phyloP scores from a whole-genome alignment of 75 land plant genomes.

The Gnetum montanum region DNA sequence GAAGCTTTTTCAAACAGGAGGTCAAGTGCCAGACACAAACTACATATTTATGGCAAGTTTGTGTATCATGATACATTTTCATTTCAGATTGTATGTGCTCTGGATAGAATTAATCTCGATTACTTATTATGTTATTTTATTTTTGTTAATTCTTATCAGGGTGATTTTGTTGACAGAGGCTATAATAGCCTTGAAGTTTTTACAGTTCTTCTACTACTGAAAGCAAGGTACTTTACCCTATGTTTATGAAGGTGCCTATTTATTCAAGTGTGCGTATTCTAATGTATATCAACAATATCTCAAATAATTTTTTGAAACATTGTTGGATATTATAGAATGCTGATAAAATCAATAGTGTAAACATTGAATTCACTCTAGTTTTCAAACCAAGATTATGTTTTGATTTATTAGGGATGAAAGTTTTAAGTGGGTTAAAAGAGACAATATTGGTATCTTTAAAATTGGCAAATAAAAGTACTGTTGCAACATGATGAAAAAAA shows the following conservation, averaged over 20 bases:
- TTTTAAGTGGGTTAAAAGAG: too few relatives aligned
- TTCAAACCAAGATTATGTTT: too few relatives aligned
- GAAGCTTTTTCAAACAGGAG: conserved; percentile 98
- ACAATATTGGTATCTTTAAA: too few relatives aligned
- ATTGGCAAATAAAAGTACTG: too few relatives aligned
- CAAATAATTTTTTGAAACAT: too few relatives aligned
- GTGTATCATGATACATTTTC: background rate
- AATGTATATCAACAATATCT: too few relatives aligned
- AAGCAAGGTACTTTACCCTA: conserved; percentile 68
- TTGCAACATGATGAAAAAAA: too few relatives aligned
- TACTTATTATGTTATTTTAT: background rate
- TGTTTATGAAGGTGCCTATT: background rate
- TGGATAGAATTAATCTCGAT: background rate
- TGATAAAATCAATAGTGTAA: too few relatives aligned
- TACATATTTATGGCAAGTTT: conserved; percentile 87
- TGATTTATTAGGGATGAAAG: too few relatives aligned
- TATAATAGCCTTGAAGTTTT: conserved; percentile 97
- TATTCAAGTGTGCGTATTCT: background rate
- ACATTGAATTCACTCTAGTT: too few relatives aligned
- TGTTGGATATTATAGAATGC: too few relatives aligned
- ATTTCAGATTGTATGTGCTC: background rate
- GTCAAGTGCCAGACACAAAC: conserved; percentile 93
- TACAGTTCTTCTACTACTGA: conserved; percentile 89
- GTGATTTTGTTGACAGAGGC: conserved; percentile 98
- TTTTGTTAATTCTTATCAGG: conserved; percentile 37